Evolutionary conservation across 768 basidiomycete genomes (phyloP), one percentile per base, ranked within the genome.

Genomic region (Galerina marginata): DNA sequence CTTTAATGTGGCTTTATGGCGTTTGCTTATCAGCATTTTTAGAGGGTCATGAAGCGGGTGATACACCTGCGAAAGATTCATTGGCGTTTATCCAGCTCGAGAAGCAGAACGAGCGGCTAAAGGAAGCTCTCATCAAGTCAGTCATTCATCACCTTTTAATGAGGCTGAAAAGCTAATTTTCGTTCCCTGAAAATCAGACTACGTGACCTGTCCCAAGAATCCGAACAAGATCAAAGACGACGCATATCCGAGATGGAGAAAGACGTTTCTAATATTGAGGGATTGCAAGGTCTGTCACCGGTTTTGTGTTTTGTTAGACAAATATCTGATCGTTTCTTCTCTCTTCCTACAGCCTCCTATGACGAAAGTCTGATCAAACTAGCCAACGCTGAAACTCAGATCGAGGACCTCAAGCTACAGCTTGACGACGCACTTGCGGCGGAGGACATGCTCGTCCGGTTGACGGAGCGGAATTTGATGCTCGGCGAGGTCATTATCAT

Each of bases 371-470:
- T 92, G 25, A 87, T 90, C 64, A 93, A 92, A 68, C 83, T 98
- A 4, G 79, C 90, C 38, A 93, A 94, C 67, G 94, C 97, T 2
- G 96, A 98, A 68, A 83, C 84, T 4, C 93, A 96, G 66, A 89
- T 99, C 33, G 96, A 96, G 62, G 93, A 96, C 59, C 86, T 99
- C 61, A 98, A 99, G 72, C 68, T 87, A 9, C 96, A 99, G 72
- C 86, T 99, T 2, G 97, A 99, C 67, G 95, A 96, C 72, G 94
- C 97, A 0, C 80, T 96, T 1, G 94, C 93, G 14, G 95, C 95
- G 0, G 96, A 99, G 72, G 97, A 99, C 61, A 91, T 99, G 85
- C 85, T 99, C 12, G 94, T 97, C 20, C 91, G 93, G 67, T 82
- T 99, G 46, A 99, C 96, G 0, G 96, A 97, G 67, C 87, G 96